Base-by-base conservation (phyloP, 345 rosid species). In the Limnanthes douglasii region DNA sequence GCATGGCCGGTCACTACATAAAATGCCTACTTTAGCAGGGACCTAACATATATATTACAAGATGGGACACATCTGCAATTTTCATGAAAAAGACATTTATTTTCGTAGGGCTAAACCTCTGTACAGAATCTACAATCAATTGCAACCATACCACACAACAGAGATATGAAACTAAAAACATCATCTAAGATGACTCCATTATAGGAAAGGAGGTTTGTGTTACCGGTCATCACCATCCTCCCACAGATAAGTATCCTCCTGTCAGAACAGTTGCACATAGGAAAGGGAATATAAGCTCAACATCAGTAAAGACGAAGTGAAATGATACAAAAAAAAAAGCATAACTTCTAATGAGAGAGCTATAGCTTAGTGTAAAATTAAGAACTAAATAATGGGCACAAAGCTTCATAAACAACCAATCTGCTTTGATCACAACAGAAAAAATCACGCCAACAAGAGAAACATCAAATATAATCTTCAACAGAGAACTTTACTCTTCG, bases 231-330 rank as follows among this genome's bases (percentile, higher is more conserved):
- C 98, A 10, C 77, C 86, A 31, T 90, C 95, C 61, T 90, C 95
- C 98, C 95, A 90, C 18, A 84, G 54, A 50, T 84, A 80, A 13
- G 98, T 84, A 52, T 90, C 94, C 61, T 88, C 95, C 92, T 88
- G 72, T 34, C 19, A 24, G 34, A 45, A 21, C 43, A 7, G 15
- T 22, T 18, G 27, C 11, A 17, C 21, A 45, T 44, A 22, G 22
- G 34, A 5, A 38, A 26, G 6, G 30, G 11, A 6, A 26, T 2
- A 26, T 26, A 2, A 2, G 8, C 11, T 26, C 30, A 26, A 26
- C 30, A 2, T 26, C 6, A 26, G 6, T 26, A 26, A 26, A 26
- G 3, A 26, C 11, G 8, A 2, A 8, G 30, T 6, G 30, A 12
- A 8, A 9, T 2, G 30, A 8, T 8, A 26, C 30, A 9, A 26